phyloP scores from a whole-genome alignment of 805 yeast species.

The Babjeviella inositovora region DNA sequence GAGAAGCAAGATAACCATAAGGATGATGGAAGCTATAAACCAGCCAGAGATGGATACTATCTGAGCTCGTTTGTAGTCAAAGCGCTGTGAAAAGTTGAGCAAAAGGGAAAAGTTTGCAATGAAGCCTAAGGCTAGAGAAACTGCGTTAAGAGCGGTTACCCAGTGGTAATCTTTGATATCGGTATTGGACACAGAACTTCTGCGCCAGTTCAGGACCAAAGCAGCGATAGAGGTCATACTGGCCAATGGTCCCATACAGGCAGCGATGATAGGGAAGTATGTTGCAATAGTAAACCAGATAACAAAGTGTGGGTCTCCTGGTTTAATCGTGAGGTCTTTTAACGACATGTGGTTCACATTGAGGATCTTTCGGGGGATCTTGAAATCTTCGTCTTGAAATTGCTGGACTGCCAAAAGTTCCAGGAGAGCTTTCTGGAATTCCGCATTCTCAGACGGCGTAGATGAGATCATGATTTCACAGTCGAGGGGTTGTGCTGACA shows the following conservation, averaged over 20 bases:
- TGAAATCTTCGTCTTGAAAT: no score
- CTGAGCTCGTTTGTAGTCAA: constrained; percentile 49
- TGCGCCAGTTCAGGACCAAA: constrained; percentile 54
- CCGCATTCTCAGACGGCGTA: no score
- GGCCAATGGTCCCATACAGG: constrained; percentile 68
- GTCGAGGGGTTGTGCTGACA: no score
- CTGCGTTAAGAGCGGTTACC: constrained; percentile 38
- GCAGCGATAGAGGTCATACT: constrained; percentile 63
- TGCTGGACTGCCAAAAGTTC: no score
- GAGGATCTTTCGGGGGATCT: no score
- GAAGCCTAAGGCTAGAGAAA: constrained; percentile 50
- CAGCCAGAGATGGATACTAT: constrained; percentile 46
- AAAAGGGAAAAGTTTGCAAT: constrained; percentile 54
- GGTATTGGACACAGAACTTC: constrained; percentile 8
- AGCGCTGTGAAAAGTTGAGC: constrained; percentile 46
- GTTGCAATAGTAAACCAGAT: constrained; percentile 54
- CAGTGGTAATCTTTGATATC: constrained; percentile 19
- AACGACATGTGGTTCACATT: no score
- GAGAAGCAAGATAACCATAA: constrained; percentile 29
- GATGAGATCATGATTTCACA: no score
- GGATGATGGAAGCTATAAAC: constrained; percentile 36
- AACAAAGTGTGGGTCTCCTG: constrained; percentile 12
- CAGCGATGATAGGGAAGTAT: constrained; percentile 60
- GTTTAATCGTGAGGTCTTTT: constrained; percentile 6
- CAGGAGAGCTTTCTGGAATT: no score